Evolutionary conservation across 169 alveolate species (phyloP), one percentile per base, ranked within the genome.

Genomic region (Cardiosporidium cionae): DNA sequence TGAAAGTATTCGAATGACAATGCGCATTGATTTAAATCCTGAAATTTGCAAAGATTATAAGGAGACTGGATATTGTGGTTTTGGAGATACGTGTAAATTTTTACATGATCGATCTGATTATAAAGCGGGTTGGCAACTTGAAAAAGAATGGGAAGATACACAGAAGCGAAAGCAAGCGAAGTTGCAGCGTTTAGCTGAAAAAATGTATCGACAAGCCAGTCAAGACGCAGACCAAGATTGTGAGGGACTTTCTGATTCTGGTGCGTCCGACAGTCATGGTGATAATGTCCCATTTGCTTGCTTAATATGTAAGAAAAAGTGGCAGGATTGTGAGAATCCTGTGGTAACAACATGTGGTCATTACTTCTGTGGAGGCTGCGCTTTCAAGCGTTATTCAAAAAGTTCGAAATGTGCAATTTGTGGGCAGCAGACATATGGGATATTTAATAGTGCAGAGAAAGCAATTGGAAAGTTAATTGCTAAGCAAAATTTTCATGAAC

Each of bases 11-110:
- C 89, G 96, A 77, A 81, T 92, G 58, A 93, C 98, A 23, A 83
- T 91, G 67, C 85, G 96, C 71, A 86, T 95, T 58, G 99, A 96
- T 85, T 95, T 94, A 85, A 94, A 95, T 53, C 98, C 98, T 4
- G 98, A 94, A 67, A 78, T 94, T 31, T 96, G 99, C 82, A 96
- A 96, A 79, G 99, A 95, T 85, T 96, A 87, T 81, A 93, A 94
- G 79, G 99, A 94, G 72, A 94, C 99, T 7, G 99, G 99, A 4
- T 91, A 93, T 83, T 96, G 99, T 75, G 97, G 97, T 0, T 96
- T 92, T 81, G 99, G 99, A 52, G 79, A 96, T 66, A 89, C 98
- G 34, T 96, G 99, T 82, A 89, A 91, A 70, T 96, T 92, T 79
- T 86, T 96, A 52, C 99, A 96, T 86, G 99, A 96, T 85, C 79